Conservation (phyloP, 345 rosid species). For the Dovyalis caffra region DNA sequence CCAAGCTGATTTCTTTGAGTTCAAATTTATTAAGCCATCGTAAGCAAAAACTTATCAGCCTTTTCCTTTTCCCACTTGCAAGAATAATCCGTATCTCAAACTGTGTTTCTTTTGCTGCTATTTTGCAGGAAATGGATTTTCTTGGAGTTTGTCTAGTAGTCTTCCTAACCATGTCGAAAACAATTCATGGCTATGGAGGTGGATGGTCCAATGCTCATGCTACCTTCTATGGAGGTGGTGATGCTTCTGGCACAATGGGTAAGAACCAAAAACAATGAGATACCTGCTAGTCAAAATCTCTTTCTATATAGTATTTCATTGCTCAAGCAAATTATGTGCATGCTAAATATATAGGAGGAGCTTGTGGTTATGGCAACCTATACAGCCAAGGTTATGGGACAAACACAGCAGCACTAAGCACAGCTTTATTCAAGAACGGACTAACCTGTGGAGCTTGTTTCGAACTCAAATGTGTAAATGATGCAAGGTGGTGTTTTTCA, state of each 20-base stretch:
- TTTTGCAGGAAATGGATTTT: slow-evolving; percentile 36
- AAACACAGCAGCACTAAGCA: slow-evolving; percentile 30
- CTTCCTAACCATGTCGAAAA: slow-evolving; percentile 33
- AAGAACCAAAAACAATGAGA: slow-evolving; percentile 6
- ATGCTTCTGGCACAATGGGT: slow-evolving; percentile 54
- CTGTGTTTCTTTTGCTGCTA: neutral
- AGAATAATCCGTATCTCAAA: neutral
- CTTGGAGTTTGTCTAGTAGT: slow-evolving; percentile 28
- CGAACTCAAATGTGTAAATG: slow-evolving; percentile 24
- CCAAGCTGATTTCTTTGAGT: neutral
- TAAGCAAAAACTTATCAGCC: slow-evolving; percentile 11
- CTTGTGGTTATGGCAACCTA: slow-evolving; percentile 31
- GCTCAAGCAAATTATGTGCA: neutral
- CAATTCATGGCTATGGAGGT: slow-evolving; percentile 30
- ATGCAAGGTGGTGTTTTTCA: slow-evolving; percentile 26
- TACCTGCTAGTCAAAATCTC: neutral
- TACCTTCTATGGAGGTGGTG: slow-evolving; percentile 47
- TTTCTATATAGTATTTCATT: neutral
- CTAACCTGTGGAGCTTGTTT: slow-evolving; percentile 28
- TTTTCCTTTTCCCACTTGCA: neutral
- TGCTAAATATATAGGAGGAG: slow-evolving; percentile 19
- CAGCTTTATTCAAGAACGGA: slow-evolving; percentile 30
- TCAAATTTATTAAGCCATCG: neutral
- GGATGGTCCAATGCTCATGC: slow-evolving; percentile 46
- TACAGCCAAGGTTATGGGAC: slow-evolving; percentile 29